Percentiles rank a stretch among this genome's conserved stretches.
These are phyloP conservation scores for Sugiyamaella xylanicola DNA, from an alignment of 1,139 yeast species.

Conservation along the genomic window DNA sequence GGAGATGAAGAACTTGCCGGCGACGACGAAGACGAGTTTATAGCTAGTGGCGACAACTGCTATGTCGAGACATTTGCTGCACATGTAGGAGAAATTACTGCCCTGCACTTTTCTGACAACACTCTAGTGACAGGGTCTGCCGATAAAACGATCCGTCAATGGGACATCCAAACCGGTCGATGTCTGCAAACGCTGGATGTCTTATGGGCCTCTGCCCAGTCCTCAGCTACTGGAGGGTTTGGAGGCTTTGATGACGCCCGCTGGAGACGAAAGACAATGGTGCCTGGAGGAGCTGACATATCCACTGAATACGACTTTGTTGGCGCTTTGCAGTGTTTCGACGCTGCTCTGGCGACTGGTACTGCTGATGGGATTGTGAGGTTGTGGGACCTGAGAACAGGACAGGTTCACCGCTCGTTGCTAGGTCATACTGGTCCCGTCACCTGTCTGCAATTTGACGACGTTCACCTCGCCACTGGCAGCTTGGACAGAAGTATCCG, in stretches of 20 bases:
- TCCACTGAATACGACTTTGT: conserved; percentile 44
- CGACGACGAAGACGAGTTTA: conserved; percentile 36
- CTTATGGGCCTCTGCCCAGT: conserved; percentile 54
- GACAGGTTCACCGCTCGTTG: conserved; percentile 65
- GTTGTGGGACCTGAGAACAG: conserved; percentile 73
- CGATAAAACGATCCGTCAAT: conserved; percentile 60
- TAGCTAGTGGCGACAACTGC: conserved; percentile 36
- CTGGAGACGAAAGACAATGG: conserved; percentile 31
- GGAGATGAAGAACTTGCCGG: conserved; percentile 23
- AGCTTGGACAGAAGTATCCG: conserved; percentile 64
- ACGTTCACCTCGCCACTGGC: conserved; percentile 62
- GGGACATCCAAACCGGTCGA: conserved; percentile 60
- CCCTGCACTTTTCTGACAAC: conserved; percentile 53
- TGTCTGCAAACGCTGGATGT: conserved; percentile 65
- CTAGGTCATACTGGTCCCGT: conserved; percentile 74
- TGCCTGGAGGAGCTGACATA: conserved; percentile 13
- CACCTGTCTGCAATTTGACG: conserved; percentile 69
- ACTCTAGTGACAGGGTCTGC: conserved; percentile 61
- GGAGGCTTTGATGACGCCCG: conserved; percentile 27
- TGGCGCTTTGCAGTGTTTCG: conserved; percentile 64
- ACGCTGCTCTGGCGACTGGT: conserved; percentile 75
- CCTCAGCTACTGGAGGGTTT: conserved; percentile 18
- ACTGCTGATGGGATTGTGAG: conserved; percentile 74
- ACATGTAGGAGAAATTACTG: conserved; percentile 66
- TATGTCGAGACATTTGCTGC: conserved; percentile 56